Conservation (phyloP, 2,329 filamentous ascomycete species). For the Aspergillus udagawae region DNA sequence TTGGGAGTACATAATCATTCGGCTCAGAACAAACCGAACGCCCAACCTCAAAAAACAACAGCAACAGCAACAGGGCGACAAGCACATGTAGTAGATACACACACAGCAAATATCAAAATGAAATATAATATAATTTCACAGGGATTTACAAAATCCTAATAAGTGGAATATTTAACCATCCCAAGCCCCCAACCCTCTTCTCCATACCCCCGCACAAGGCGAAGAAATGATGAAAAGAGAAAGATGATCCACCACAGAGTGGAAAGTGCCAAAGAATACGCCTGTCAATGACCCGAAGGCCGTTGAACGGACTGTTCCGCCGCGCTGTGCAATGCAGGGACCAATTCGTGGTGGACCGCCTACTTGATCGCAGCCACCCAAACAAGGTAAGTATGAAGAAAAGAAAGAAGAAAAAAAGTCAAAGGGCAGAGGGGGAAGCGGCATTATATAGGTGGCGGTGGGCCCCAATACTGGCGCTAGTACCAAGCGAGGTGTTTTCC, state of each 20-base stretch:
- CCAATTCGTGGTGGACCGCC: constrained; percentile 43
- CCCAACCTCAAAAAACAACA: too few species aligned
- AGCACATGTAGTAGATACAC: too few species aligned
- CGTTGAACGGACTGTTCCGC: constrained; percentile 48
- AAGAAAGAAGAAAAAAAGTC: constrained; percentile 34
- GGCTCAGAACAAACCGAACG: too few species aligned
- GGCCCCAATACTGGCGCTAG: constrained; percentile 18
- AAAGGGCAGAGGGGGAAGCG: constrained; percentile 13
- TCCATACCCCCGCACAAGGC: constrained; percentile 34
- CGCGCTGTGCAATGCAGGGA: constrained; percentile 58
- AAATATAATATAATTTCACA: too few species aligned
- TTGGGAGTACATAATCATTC: too few species aligned
- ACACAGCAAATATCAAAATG: too few species aligned
- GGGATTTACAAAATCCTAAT: too few species aligned
- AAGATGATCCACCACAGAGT: constrained; percentile 18
- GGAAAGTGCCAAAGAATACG: constrained; percentile 49
- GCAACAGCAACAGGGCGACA: too few species aligned
- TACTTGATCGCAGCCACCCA: constrained; percentile 46
- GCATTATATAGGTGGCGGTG: constrained; percentile 27
- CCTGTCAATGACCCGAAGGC: constrained; percentile 47
- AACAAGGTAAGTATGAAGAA: constrained; percentile 53
- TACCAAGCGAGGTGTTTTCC: constrained; percentile 23
- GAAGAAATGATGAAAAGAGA: constrained; percentile 42
- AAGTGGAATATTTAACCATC: too few species aligned
- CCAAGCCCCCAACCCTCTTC: constrained; percentile 31